Base-by-base conservation (phyloP, 805 yeast genomes). In the Zygosaccharomyces pseudorouxii region DNA sequence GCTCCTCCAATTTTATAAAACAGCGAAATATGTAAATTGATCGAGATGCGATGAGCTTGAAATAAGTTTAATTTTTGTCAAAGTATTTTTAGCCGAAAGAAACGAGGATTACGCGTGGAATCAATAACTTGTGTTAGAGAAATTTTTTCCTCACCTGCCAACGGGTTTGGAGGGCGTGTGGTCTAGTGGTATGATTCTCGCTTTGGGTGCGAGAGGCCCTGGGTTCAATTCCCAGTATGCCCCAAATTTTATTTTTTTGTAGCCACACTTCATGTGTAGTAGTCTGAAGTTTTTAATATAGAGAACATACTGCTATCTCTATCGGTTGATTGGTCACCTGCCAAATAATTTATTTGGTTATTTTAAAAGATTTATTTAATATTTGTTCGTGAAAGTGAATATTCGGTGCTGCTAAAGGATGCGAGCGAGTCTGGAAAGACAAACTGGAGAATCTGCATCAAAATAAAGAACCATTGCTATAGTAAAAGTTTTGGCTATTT, bases 221-320 rank as follows among this genome's bases (percentile, higher is more conserved):
- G 77, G 77, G 76, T 73, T 73, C 76, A 72, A 73, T 72, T 73
- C 76, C 76, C 77, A 70, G 76, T 58, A 53, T 58, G 64, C 62
- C 64, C 64, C 62, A 30, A 53, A 3, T 22, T 45, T 49, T 29
- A 23, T 42, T 47, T 52, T 50, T 46, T 42, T 23, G 16, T 30
- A 16, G 25, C 9, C 9, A 16, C 3, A 1, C 22, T 40, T 11
- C 35, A 28, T 22, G 23, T 3, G 23, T 3, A 22, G 23, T 22
- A 22, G 23, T 22, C 23, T 22, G 23, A 22, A 22, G 3, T 3
- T 22, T 22, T 4, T 22, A 22, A 22, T 22, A 22, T 3, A 3
- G 4, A 3, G 23, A 22, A 22, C 3, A 2, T 22, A 22, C 23
- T 22, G 23, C 23, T 22, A 22, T 22, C 23, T 22, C 23, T 22